phyloP scores from a whole-genome alignment of 805 yeast species.

The Yarrowia hollandica region DNA sequence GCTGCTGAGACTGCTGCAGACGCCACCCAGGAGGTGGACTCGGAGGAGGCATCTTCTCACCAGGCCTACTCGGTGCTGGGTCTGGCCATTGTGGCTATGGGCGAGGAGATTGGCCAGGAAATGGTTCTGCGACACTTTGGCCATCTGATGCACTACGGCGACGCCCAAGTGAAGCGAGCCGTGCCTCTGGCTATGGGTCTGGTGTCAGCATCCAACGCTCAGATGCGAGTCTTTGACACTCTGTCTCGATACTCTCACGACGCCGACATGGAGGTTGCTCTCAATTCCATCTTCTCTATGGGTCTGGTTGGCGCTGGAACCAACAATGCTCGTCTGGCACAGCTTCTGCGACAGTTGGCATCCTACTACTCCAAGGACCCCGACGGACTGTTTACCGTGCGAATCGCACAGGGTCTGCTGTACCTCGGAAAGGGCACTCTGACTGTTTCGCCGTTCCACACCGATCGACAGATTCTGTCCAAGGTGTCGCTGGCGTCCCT shows the following conservation, averaged over 20 bases:
- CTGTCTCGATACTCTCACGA: conserved; percentile 96
- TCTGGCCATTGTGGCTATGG: conserved; percentile 91
- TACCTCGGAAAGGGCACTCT: conserved; percentile 96
- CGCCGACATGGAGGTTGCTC: conserved; percentile 88
- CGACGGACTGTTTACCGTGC: conserved; percentile 85
- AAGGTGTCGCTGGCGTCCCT: conserved; percentile 89
- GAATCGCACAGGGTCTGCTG: conserved; percentile 92
- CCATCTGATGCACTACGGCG: conserved; percentile 97
- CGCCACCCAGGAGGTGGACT: conserved; percentile 35
- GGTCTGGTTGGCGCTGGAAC: conserved; percentile 99
- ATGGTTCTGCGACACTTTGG: conserved; percentile 97
- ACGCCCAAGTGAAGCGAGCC: conserved; percentile 82
- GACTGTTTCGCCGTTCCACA: conserved; percentile 83
- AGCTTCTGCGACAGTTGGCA: conserved; percentile 90
- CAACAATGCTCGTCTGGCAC: conserved; percentile 96
- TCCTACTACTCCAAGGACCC: conserved; percentile 88
- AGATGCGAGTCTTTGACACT: conserved; percentile 95
- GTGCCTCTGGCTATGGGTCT: conserved; percentile 99
- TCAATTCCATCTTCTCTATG: conserved; percentile 93
- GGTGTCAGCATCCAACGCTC: conserved; percentile 89
- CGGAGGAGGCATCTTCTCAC: conserved; percentile 39
- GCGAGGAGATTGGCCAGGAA: conserved; percentile 96
- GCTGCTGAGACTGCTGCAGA: conserved; percentile 39
- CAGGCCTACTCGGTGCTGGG: conserved; percentile 94
- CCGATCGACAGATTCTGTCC: conserved; percentile 81